Base-by-base conservation (phyloP, 164 flowering plant species). In the Macadamia integrifolia region DNA sequence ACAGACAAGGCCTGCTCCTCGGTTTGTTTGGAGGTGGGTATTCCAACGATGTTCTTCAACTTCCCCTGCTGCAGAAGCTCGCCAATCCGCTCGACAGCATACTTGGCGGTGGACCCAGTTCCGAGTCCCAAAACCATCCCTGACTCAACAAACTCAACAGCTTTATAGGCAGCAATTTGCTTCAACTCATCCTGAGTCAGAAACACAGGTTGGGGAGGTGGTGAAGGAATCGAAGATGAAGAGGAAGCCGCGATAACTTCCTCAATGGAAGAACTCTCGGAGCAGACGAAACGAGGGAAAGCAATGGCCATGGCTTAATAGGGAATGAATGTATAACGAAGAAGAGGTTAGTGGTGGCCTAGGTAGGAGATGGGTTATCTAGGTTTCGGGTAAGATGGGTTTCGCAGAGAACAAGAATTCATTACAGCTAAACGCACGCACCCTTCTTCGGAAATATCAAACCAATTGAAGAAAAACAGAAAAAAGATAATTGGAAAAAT, bases 51-150 rank as follows among this genome's bases (percentile, higher is more conserved):
- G 81, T 88, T 79, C 49, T 71, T 69, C 31, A 93, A 86, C 65
- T 85, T 80, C 11, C 98, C 98, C 46, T 76, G 82, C 0, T 64
- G 75, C 6, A 93, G 46, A 0, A 93, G 82, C 79, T 86, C 90
- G 4, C 87, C 97, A 13, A 91, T 89, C 8, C 86, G 82, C 30
- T 74, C 84, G 13, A 93, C 89, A 11, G 96, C 97, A 72, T 81
- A 87, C 44, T 69, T 71, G 40, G 98, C 96, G 8, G 98, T 93
- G 15, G 97, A 91, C 11, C 98, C 98, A 3, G 98, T 93, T 17
- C 98, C 98, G 15, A 93, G 76, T 9, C 97, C 98, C 12, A 93
- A 58, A 30, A 93, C 93, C 98, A 93, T 93, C 15, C 96, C 98
- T 6, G 97, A 91, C 75, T 89, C 78, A 9, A 93, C 96, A 52